phyloP scores from a whole-genome alignment of 768 basidiomycete species.

The Lyophyllum shimeji region DNA sequence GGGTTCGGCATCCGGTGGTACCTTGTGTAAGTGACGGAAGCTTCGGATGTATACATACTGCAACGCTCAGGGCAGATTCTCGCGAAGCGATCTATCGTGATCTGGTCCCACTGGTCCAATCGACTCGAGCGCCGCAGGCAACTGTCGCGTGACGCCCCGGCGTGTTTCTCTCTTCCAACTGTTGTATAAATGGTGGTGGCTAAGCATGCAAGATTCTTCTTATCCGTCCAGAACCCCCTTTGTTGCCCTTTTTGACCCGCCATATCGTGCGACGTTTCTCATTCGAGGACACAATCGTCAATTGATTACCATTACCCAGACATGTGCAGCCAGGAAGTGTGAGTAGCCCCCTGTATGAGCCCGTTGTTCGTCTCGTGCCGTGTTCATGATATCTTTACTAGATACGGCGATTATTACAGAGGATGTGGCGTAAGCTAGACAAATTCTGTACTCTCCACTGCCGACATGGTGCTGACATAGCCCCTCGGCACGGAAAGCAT shows the following conservation, averaged over 20 bases:
- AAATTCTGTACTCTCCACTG: constrained; percentile 9
- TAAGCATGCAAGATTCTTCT: constrained; percentile 16
- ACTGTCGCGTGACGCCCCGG: constrained; percentile 33
- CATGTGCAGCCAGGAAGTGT: constrained; percentile 67
- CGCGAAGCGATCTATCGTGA: constrained; percentile 19
- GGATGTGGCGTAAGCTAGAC: constrained; percentile 36
- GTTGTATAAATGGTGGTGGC: constrained; percentile 20
- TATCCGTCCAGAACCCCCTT: constrained; percentile 16
- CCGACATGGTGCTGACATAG: constrained; percentile 7
- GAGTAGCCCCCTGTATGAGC: constrained; percentile 13
- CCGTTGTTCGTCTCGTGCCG: constrained; percentile 1
- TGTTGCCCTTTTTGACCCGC: constrained; percentile 1
- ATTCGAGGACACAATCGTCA: not conserved
- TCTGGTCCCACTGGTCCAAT: constrained; percentile 14
- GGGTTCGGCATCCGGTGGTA: constrained; percentile 14
- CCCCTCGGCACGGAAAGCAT: constrained; percentile 40
- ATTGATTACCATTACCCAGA: constrained; percentile 10
- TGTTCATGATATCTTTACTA: constrained; percentile 19
- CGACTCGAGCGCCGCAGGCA: constrained; percentile 14
- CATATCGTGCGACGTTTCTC: constrained; percentile 3
- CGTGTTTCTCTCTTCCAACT: constrained; percentile 20
- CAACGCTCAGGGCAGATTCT: constrained; percentile 23
- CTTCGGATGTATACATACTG: constrained; percentile 15
- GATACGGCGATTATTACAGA: constrained; percentile 44
- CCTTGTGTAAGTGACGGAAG: constrained; percentile 18